phyloP scores from a whole-genome alignment of 2,329 filamentous ascomycete species.

The Xylaria sp. region DNA sequence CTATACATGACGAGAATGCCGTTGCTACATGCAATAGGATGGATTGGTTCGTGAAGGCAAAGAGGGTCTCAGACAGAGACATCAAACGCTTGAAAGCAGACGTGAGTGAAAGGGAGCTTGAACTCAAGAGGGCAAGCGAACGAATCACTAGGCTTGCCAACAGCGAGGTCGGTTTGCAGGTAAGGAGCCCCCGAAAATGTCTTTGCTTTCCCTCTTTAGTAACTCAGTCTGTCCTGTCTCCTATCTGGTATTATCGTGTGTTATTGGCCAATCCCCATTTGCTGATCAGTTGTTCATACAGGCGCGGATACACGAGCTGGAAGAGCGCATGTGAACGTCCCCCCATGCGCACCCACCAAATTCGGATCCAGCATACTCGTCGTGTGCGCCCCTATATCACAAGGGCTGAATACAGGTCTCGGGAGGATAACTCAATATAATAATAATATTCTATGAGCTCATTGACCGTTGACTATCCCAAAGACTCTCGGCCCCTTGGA shows the following conservation, averaged over 20 bases:
- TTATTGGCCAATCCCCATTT: too few species aligned
- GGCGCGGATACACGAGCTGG: background rate
- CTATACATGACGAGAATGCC: background rate
- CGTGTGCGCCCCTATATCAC: too few species aligned
- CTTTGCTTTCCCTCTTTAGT: background rate
- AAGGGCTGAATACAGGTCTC: background rate
- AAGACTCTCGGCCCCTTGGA: too few species aligned
- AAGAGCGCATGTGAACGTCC: background rate
- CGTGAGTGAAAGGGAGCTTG: background rate
- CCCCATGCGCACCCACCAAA: too few species aligned
- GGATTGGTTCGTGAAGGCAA: background rate
- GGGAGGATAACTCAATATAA: background rate
- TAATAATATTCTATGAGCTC: too few species aligned
- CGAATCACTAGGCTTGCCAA: background rate
- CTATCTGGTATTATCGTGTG: background rate
- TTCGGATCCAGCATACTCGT: too few species aligned
- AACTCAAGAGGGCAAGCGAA: background rate
- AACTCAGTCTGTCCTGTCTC: too few species aligned
- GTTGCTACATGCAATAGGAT: background rate
- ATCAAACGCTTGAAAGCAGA: background rate
- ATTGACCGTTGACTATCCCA: too few species aligned
- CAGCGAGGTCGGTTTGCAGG: slow-evolving; percentile 11
- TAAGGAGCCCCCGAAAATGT: background rate
- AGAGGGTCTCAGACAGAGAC: background rate
- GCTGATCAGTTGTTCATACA: background rate